These are phyloP conservation scores for Rhizopus delemar DNA, from an alignment of 371 early-diverging fungal genomes.

Conservation along the genomic window DNA sequence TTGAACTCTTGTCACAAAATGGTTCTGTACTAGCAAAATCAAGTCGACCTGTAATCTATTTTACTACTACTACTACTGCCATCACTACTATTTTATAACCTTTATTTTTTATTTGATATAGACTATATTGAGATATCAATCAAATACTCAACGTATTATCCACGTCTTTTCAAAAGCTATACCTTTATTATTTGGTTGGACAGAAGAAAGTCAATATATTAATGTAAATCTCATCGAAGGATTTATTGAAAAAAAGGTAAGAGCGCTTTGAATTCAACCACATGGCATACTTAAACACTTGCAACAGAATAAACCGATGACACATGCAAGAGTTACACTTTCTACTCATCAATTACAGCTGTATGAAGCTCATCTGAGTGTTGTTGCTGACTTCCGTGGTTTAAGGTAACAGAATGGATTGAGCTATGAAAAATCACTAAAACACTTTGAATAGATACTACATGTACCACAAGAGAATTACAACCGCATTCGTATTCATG, in stretches of 20 bases:
- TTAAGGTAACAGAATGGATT: constrained; percentile 23
- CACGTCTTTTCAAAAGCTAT: constrained; percentile 65
- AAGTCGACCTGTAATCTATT: constrained; percentile 65
- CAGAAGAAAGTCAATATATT: constrained; percentile 71
- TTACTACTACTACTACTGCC: not conserved
- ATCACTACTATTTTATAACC: not conserved
- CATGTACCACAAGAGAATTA: constrained; percentile 83
- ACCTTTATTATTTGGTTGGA: constrained; percentile 67
- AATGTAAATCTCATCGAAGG: constrained; percentile 70
- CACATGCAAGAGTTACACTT: constrained; percentile 65
- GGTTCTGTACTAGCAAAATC: constrained; percentile 55
- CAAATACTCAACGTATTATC: constrained; percentile 63
- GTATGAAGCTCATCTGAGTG: constrained; percentile 66
- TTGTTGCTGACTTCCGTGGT: constrained; percentile 80
- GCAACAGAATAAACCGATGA: constrained; percentile 56
- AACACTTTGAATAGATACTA: constrained; percentile 52
- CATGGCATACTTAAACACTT: not conserved
- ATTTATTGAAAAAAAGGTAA: constrained; percentile 63
- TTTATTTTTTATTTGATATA: constrained; percentile 23
- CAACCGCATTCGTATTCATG: constrained; percentile 74
- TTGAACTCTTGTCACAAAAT: constrained; percentile 59
- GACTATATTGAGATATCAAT: constrained; percentile 77
- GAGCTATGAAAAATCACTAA: not conserved
- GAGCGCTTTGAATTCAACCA: not conserved
- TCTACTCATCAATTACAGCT: constrained; percentile 70